Evolutionary conservation across 148 eudicot species (phyloP).

Genomic region (Rhododendron williamsianum): DNA sequence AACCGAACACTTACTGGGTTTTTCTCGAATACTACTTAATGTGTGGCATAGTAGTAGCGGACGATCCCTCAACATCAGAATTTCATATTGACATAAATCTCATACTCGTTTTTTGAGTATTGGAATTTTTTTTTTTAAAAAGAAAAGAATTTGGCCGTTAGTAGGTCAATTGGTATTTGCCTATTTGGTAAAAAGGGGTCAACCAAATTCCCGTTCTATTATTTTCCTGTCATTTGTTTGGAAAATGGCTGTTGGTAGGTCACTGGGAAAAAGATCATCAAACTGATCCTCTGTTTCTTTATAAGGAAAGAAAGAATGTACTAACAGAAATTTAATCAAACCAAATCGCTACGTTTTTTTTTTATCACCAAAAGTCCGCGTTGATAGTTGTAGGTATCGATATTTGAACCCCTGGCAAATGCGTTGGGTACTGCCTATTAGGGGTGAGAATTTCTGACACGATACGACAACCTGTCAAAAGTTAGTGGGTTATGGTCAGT

Average conservation of each 20-base stretch:
- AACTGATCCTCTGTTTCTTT: neutral
- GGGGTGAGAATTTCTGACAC: too few species aligned
- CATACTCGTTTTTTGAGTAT: neutral
- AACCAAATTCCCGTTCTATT: neutral
- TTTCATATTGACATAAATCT: neutral
- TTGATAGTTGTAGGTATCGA: neutral
- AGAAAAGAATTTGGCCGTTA: neutral
- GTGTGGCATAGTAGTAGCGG: neutral
- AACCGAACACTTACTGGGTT: too few species aligned
- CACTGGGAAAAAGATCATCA: neutral
- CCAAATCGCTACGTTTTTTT: neutral
- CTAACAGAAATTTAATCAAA: neutral
- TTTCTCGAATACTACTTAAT: too few species aligned
- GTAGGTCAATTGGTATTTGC: neutral
- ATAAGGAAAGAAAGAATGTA: neutral
- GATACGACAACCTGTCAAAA: too few species aligned
- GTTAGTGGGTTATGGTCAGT: too few species aligned
- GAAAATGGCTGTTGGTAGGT: neutral
- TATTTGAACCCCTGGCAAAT: too few species aligned
- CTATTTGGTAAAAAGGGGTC: too few species aligned
- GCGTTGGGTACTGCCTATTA: neutral
- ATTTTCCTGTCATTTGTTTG: neutral
- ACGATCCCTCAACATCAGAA: neutral
- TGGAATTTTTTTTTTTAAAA: too few species aligned
- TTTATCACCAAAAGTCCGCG: neutral